A percentile compares a stretch with the other conserved stretches of the same genome.
Evolutionary conservation across 176 grass and related monocot genomes (phyloP).

Genomic region (Oryza nivara): DNA sequence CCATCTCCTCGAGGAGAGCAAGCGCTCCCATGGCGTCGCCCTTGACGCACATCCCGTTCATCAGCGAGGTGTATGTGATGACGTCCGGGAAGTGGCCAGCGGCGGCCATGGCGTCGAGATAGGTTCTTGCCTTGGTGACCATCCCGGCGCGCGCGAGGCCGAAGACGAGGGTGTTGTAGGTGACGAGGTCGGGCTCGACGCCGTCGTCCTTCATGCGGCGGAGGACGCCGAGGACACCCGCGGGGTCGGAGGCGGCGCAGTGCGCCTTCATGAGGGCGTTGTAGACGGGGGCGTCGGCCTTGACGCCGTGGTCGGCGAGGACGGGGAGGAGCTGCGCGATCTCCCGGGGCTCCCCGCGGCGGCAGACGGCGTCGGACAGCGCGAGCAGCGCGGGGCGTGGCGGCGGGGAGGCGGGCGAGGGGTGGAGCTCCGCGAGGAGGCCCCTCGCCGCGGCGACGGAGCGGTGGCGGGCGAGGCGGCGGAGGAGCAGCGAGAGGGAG

Average conservation of each 20-base stretch:
- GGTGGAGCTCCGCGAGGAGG: constrained; percentile 58
- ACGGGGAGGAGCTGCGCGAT: constrained; percentile 57
- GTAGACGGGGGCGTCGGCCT: constrained; percentile 76
- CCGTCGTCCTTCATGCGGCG: constrained; percentile 76
- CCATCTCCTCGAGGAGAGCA: constrained; percentile 65
- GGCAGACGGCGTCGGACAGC: constrained; percentile 71
- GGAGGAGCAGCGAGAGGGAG: constrained; percentile 70
- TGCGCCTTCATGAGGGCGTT: constrained; percentile 88
- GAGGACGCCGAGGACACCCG: constrained; percentile 60
- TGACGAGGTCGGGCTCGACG: constrained; percentile 82
- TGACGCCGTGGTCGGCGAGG: constrained; percentile 65
- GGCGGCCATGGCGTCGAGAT: constrained; percentile 62
- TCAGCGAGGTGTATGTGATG: constrained; percentile 82
- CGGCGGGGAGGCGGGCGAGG: constrained; percentile 28
- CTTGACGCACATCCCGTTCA: constrained; percentile 89
- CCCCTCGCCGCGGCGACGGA: constrained; percentile 59
- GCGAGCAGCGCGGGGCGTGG: constrained; percentile 60
- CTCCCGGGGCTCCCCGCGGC: constrained; percentile 61
- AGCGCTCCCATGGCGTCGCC: constrained; percentile 62
- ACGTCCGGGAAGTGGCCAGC: constrained; percentile 66
- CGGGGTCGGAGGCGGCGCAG: constrained; percentile 59
- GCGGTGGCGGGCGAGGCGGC: constrained; percentile 64
- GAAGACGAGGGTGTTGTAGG: constrained; percentile 85
- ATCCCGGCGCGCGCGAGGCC: constrained; percentile 77
- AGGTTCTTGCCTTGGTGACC: constrained; percentile 65